Conservation (phyloP, 805 yeast genomes). For the Metschnikowia lunata region DNA sequence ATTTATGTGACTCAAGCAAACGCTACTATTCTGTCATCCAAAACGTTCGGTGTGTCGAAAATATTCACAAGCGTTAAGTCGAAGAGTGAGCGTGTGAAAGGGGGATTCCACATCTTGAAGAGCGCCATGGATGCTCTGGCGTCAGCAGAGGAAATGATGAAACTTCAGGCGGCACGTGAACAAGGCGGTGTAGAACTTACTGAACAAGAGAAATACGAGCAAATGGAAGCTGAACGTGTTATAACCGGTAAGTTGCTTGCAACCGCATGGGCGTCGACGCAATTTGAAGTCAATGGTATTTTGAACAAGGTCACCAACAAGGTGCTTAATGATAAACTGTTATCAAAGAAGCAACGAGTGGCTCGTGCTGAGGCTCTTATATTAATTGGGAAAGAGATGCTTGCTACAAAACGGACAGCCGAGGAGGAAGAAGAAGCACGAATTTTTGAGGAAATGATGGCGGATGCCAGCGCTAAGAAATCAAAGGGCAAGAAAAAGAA, state of each 20-base stretch:
- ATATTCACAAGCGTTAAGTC: conserved; percentile 77
- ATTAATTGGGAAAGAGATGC: conserved; percentile 67
- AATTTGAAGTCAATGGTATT: conserved; percentile 81
- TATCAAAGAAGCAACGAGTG: conserved; percentile 56
- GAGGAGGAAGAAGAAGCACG: conserved; percentile 92
- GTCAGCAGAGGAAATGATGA: conserved; percentile 62
- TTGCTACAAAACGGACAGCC: conserved; percentile 61
- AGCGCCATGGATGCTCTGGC: conserved; percentile 86
- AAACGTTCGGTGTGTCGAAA: conserved; percentile 83
- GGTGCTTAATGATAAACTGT: conserved; percentile 50
- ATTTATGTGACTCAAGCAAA: conserved; percentile 73
- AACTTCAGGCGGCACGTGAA: conserved; percentile 53
- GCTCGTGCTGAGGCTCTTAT: conserved; percentile 77
- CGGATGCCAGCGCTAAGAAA: conserved; percentile 69
- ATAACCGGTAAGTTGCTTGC: conserved; percentile 87
- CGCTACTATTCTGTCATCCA: conserved; percentile 68
- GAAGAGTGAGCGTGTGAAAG: conserved; percentile 77
- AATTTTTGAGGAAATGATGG: conserved; percentile 87
- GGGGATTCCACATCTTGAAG: conserved; percentile 75
- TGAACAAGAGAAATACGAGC: conserved; percentile 29
- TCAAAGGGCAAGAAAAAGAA: conserved; percentile 20
- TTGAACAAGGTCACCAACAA: conserved; percentile 66
- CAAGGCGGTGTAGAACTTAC: conserved; percentile 30
- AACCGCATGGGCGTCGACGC: conserved; percentile 93
- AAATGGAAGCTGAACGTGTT: conserved; percentile 72